phyloP scores from a whole-genome alignment of 31 red algal genomes.

The Bonnemaisonia californica region DNA sequence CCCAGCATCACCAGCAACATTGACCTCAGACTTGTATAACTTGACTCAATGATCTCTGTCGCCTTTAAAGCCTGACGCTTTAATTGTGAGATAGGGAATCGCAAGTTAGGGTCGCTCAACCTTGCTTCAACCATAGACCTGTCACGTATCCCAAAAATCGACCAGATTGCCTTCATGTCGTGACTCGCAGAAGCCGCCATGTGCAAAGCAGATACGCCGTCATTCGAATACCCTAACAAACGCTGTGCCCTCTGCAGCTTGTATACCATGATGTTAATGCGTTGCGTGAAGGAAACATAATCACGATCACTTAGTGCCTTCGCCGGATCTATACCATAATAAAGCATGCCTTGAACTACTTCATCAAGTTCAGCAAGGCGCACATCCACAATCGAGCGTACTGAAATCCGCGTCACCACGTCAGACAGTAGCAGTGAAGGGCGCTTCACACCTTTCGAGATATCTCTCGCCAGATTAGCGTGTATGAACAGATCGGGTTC shows the following conservation, averaged over 20 bases:
- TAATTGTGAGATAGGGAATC: conserved; percentile 64
- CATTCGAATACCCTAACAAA: conserved; percentile 30
- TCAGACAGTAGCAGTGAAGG: conserved; percentile 38
- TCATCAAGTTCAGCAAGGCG: conserved; percentile 43
- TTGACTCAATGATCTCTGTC: conserved; percentile 53
- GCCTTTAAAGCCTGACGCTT: conserved; percentile 52
- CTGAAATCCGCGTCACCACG: conserved; percentile 27
- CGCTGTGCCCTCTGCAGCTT: conserved; percentile 46
- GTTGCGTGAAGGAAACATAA: conserved; percentile 48
- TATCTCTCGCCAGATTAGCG: not conserved
- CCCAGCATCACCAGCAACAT: conserved; percentile 14
- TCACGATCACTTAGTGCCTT: conserved; percentile 48
- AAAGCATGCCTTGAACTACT: conserved; percentile 49
- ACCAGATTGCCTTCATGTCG: conserved; percentile 63
- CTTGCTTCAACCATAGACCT: conserved; percentile 19
- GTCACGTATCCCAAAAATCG: conserved; percentile 34
- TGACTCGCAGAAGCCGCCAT: conserved; percentile 43
- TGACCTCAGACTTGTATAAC: conserved; percentile 10
- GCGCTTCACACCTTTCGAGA: conserved; percentile 6
- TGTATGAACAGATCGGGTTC: conserved; percentile 64
- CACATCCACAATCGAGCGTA: conserved; percentile 44
- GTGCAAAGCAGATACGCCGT: conserved; percentile 43
- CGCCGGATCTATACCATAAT: conserved; percentile 65
- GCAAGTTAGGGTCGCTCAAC: conserved; percentile 58
- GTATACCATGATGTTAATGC: conserved; percentile 62